Conservation (phyloP, 768 basidiomycete species). For the Xerocomus potaroensis region DNA sequence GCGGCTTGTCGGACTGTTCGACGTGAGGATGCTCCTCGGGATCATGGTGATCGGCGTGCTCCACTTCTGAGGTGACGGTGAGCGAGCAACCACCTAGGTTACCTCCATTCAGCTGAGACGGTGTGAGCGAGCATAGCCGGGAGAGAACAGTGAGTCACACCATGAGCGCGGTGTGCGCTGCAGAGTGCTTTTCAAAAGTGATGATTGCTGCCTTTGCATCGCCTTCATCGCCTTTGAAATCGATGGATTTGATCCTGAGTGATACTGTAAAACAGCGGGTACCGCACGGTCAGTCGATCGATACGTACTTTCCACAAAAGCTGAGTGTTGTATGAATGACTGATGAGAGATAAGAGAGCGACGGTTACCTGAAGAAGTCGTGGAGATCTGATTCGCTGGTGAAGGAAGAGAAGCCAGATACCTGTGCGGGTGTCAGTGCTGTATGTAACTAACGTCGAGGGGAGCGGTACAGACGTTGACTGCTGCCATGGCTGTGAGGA, state of each 20-base stretch:
- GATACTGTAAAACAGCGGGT: slow-evolving; percentile 1
- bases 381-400: slow-evolving; percentile 67
- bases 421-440: slow-evolving; percentile 38
- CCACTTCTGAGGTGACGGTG: slow-evolving; percentile 63
- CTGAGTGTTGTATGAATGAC: slow-evolving; percentile 32
- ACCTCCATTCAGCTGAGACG: slow-evolving; percentile 62
- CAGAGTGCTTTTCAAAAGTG: slow-evolving; percentile 77
- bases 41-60: slow-evolving; percentile 53
- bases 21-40: slow-evolving; percentile 37
- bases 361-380: slow-evolving; percentile 75
- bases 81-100: slow-evolving; percentile 70
- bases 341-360: neutral
- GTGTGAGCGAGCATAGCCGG: neutral
- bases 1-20: slow-evolving; percentile 89
- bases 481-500: slow-evolving; percentile 24
- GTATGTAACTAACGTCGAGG: too few relatives aligned
- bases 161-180: slow-evolving; percentile 86
- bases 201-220: slow-evolving; percentile 56
- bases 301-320: slow-evolving; percentile 79
- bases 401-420: slow-evolving; percentile 61
- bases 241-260: slow-evolving; percentile 62
- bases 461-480: slow-evolving; percentile 36
- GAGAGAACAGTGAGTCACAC: slow-evolving; percentile 28
- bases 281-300: neutral
- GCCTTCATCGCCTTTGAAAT: slow-evolving; percentile 41